These are phyloP conservation scores for Diaporthe destruens DNA, from an alignment of 2,329 filamentous ascomycete genomes.

Conservation along the genomic window DNA sequence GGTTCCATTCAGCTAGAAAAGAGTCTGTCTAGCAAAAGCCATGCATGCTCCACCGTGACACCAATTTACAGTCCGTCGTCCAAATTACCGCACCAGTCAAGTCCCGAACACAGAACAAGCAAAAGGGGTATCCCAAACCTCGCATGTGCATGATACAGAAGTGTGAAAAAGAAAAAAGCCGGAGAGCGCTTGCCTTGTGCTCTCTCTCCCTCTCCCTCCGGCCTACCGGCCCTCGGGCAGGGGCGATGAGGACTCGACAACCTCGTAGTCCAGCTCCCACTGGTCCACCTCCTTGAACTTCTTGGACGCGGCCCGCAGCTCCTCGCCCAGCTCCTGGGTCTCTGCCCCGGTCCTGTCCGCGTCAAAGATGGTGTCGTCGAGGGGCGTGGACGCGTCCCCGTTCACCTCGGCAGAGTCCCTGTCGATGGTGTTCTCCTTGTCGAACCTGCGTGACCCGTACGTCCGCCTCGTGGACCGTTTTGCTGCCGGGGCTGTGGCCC, in stretches of 20 bases:
- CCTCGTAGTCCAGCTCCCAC: slow-evolving; percentile 77
- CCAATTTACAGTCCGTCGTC: not conserved
- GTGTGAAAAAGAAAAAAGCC: not conserved
- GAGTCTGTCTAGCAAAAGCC: slow-evolving; percentile 26
- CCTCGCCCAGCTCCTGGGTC: slow-evolving; percentile 58
- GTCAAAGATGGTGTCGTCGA: slow-evolving; percentile 59
- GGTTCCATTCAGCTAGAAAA: slow-evolving; percentile 18
- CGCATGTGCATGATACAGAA: slow-evolving; percentile 33
- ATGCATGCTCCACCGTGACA: not conserved
- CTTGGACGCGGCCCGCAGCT: slow-evolving; percentile 69
- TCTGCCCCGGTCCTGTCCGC: slow-evolving; percentile 49
- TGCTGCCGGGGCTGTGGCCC: slow-evolving; percentile 31
- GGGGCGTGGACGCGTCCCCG: slow-evolving; percentile 56
- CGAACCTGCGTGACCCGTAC: slow-evolving; percentile 61
- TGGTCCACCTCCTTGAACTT: slow-evolving; percentile 79
- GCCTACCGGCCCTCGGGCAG: slow-evolving; percentile 49
- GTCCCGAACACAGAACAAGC: slow-evolving; percentile 25
- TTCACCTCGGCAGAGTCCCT: slow-evolving; percentile 51
- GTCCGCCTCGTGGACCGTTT: slow-evolving; percentile 54
- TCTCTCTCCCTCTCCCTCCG: too few species aligned
- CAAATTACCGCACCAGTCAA: slow-evolving; percentile 31
- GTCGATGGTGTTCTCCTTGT: slow-evolving; percentile 69
- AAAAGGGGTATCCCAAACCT: slow-evolving; percentile 38
- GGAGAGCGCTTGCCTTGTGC: not conserved
- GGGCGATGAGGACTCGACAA: slow-evolving; percentile 68